These are phyloP conservation scores for Aspergillus fructus DNA, from an alignment of 2,329 filamentous ascomycete species.

Conservation along the genomic window DNA sequence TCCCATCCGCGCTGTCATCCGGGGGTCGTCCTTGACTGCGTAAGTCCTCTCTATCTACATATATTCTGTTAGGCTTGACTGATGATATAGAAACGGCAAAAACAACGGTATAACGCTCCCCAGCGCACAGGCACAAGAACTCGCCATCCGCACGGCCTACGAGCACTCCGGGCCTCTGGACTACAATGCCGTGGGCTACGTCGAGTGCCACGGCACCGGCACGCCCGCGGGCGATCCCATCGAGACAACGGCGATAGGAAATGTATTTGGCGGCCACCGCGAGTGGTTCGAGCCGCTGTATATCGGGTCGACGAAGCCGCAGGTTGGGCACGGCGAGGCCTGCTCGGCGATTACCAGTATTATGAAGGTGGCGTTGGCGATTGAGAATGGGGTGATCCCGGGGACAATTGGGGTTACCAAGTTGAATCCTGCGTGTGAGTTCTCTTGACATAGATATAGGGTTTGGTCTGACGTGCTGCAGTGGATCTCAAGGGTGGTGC, in stretches of 20 bases:
- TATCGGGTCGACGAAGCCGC: slow-evolving; percentile 34
- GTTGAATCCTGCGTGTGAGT: no score
- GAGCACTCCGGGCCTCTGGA: neutral
- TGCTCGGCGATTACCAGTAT: slow-evolving; percentile 33
- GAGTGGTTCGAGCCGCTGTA: slow-evolving; percentile 12
- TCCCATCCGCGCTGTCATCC: slow-evolving; percentile 6
- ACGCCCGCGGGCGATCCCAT: slow-evolving; percentile 9
- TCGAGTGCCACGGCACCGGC: slow-evolving; percentile 13
- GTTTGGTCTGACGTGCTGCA: no score
- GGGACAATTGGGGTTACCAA: neutral
- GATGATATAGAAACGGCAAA: neutral
- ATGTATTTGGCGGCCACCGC: neutral
- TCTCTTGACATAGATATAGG: no score
- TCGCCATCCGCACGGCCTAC: neutral
- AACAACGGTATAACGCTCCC: slow-evolving; percentile 1
- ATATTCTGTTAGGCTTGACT: no score
- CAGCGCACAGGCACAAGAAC: neutral
- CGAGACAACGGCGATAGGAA: neutral
- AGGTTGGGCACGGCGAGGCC: slow-evolving; percentile 37
- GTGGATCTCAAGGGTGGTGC: slow-evolving; percentile 10
- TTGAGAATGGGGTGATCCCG: neutral
- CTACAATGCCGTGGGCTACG: neutral
- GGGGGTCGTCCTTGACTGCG: neutral
- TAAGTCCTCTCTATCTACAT: no score
- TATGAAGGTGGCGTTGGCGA: slow-evolving; percentile 24